Base-by-base conservation (phyloP, 352 stramenopile genomes). In the Pythium guiyangense region DNA sequence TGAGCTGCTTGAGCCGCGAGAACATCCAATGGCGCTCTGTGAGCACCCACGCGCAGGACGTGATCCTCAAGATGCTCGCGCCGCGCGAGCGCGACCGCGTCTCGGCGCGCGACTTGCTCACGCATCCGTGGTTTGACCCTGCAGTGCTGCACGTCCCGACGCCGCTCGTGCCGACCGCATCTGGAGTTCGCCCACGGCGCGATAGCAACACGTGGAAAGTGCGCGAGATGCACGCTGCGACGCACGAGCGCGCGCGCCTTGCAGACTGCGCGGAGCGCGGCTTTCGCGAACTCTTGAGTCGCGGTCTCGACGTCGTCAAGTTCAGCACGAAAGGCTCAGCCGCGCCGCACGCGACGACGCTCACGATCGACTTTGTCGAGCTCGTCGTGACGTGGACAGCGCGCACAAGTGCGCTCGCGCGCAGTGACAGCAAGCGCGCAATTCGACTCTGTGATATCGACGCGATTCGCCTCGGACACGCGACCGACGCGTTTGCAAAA, bases 251-350 rank as follows among this genome's bases (percentile, higher is more conserved):
- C 25, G 43, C 63, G 37, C 74, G 79, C 8, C 54, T 81, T 6
- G 57, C 72, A 12, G 79, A 91, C 37, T 90, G 80, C 31, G 69
- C 79, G 47, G 57, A 52, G 3, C 69, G 76, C 54, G 84, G 80
- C n/a, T 86, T 93, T 53, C 66, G 65, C 2, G 84, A 93, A 48
- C 52, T 93, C 48, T 62, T 93, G 0, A 67, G 57, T 25, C 73
- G 77, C 27, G 84, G 80, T 5, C 67, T 93, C 1, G 74, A 88
- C 31, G 62, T 87, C 27, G 71, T 78, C 29, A 93, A 89, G 56
- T 83, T 77, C 51, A 68, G 74, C 50, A 70, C 71, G 42, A 70
- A 72, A 29, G 62, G 73, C 31, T 70, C 66, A 18, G 83, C 66
- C 1, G 59, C 57, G 6, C 71, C 83, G 11, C 77, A 91, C 31